phyloP scores from a whole-genome alignment of 495 filamentous ascomycete genomes.

The Neurospora sp. region DNA sequence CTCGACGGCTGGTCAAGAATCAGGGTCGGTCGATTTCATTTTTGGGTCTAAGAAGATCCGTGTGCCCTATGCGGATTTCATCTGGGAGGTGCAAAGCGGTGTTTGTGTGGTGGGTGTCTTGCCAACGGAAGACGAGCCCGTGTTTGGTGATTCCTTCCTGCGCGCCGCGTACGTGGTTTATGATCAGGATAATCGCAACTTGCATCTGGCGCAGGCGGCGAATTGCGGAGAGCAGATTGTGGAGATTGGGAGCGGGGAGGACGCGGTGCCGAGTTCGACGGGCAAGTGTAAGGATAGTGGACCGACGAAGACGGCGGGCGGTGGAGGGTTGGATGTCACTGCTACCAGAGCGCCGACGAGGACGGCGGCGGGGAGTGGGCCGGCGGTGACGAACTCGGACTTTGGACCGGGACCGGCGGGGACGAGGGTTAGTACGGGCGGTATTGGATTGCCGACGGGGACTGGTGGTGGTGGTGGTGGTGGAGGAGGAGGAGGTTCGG shows the following conservation, averaged over 20 bases:
- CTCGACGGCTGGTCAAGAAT: slow-evolving; percentile 31
- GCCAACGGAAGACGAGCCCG: slow-evolving; percentile 12
- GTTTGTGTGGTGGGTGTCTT: slow-evolving; percentile 19
- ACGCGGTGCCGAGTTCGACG: slow-evolving; percentile 9
- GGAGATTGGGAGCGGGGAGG: slow-evolving; percentile 7
- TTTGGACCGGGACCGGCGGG: slow-evolving; percentile 11
- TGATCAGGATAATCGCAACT: slow-evolving; percentile 25
- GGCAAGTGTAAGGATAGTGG: slow-evolving; percentile 6
- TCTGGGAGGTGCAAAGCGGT: slow-evolving; percentile 30
- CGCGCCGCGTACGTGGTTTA: slow-evolving; percentile 25
- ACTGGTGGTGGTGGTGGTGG: background rate
- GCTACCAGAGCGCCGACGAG: slow-evolving; percentile 1
- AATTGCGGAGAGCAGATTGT: slow-evolving; percentile 20
- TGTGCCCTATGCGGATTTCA: slow-evolving; percentile 53
- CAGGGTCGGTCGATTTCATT: slow-evolving; percentile 49
- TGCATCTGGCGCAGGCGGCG: slow-evolving; percentile 28
- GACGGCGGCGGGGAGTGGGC: slow-evolving; percentile 3
- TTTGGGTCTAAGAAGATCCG: slow-evolving; percentile 42
- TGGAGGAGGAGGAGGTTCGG: background rate
- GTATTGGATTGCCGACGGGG: background rate
- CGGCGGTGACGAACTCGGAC: background rate
- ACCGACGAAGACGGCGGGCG: background rate
- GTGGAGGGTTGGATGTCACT: slow-evolving; percentile 3
- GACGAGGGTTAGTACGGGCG: background rate
- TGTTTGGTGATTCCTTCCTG: slow-evolving; percentile 23